Evolutionary conservation across 371 early-diverging fungal species (phyloP), one percentile per base, ranked within the genome.

Genomic region (Mycotypha africana): DNA sequence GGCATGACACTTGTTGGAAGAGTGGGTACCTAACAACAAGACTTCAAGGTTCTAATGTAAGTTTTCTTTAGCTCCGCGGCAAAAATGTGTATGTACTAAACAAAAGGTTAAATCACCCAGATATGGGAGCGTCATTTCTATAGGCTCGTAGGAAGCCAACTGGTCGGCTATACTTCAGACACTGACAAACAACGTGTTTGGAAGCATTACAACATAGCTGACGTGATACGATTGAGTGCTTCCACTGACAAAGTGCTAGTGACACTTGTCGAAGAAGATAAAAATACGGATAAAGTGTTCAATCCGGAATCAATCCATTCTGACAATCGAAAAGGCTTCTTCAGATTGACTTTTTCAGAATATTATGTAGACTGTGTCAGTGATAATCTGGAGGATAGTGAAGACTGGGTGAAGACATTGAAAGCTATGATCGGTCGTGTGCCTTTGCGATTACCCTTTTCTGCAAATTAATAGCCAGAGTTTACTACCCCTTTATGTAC

Each of bases 351-450:
- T 0, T 71, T 71, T 41, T 40, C 65, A 21, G 65, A 67, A 19
- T 62, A 53, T 12, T 51, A 67, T 50, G 16, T 71, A 11, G 72
- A 71, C 34, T 67, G 67, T 35, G 63, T 71, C 1, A 52, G 65
- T 40, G 72, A 71, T 35, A 42, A 55, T 31, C 57, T 60, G 5
- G 41, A 51, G 3, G 67, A 71, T 38, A 67, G 67, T 36, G 72
- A 71, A 38, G 65, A 60, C 28, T 71, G 72, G 72, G 67, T 71
- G n/a, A 62, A 53, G 30, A 56, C 62, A 10, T 38, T 71, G 3
- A 59, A 59, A 37, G 60, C 72, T 6, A 71, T 71, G 72, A 67
- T 71, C 28, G 72, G 72, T 8, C 42, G 65, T 12, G 62, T 71
- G 5, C 34, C 72, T 24, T 38, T 70, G 33, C 56, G 51, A n/a